Base-by-base conservation (phyloP, 768 basidiomycete species). In the Pleurotus platypus region DNA sequence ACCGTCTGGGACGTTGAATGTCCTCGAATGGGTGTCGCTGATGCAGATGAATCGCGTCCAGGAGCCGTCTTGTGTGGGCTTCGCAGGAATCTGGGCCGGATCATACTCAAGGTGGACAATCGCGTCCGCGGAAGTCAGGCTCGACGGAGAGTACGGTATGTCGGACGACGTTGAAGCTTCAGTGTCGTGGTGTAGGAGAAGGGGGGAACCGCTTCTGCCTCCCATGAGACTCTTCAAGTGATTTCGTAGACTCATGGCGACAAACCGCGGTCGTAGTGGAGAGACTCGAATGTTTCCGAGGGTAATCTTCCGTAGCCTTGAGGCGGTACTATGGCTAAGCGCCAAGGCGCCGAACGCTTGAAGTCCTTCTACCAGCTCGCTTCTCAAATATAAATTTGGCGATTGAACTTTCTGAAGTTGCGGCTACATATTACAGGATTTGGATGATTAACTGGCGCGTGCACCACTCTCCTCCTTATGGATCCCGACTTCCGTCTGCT, bases 11-110 rank as follows among this genome's bases (percentile, higher is more conserved):
- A 86, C 76, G 8, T 59, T 39, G 55, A 79, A 84, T 4, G 64
- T 66, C 8, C 60, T 65, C 2, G 69, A 55, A 62, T 87, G 85
- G 2, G 82, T 85, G 62, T 87, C 85, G 59, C 82, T 84, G 55
- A 86, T 69, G 61, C 83, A 83, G 13, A 84, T 73, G 62, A 84
- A 83, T 4, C 84, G 79, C 38, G 82, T 83, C 80, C 79, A 85
- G 46, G 65, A 64, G 6, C 62, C 64, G 3, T 69, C 66, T 9
- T 71, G 67, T 9, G 30, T 35, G 1, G 73, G 70, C 8, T 63
- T 65, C 7, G 74, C 69, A 1, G 73, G 70, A 4, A 73, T 57
- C 2, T 56, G 48, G 4, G 43, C 46, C 0, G 65, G 60, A 2
- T 67, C 58, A 61, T 77, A 77, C 60, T 77, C 74, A 9, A 76